These are phyloP conservation scores for Recurvomyces mirabilis DNA, from an alignment of 495 filamentous ascomycete species.

Conservation along the genomic window DNA sequence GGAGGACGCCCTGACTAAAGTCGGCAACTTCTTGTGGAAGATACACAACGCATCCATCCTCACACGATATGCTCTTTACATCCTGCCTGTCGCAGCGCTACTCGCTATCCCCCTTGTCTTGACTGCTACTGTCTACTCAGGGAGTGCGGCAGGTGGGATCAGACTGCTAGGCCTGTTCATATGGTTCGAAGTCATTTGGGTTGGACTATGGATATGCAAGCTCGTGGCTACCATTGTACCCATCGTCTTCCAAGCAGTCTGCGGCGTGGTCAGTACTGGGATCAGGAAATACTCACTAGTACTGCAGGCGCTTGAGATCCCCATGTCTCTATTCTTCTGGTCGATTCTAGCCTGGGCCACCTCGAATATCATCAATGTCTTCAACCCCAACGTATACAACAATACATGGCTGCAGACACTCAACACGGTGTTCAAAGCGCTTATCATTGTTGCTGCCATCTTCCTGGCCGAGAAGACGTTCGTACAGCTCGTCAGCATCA, in stretches of 20 bases:
- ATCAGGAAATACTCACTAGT: conserved; percentile 19
- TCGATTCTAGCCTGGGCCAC: conserved; percentile 20
- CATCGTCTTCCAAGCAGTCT: conserved; percentile 16
- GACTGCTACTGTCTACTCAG: conserved; percentile 12
- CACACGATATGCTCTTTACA: conserved; percentile 22
- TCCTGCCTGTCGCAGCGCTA: conserved; percentile 23
- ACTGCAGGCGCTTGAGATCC: conserved; percentile 18
- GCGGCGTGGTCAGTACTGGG: conserved; percentile 22
- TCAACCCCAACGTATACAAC: conserved; percentile 1
- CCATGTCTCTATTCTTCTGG: conserved; percentile 19
- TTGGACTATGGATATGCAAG: conserved; percentile 22
- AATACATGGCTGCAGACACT: conserved; percentile 11
- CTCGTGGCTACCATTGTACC: conserved; percentile 18
- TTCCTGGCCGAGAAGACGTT: conserved; percentile 23
- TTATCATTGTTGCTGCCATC: conserved; percentile 14
- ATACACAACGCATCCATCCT: conserved; percentile 16
- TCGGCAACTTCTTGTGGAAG: conserved; percentile 5
- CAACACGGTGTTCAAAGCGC: conserved; percentile 15
- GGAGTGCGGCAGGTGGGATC: conserved; percentile 10
- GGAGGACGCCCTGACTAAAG: conserved; percentile 7
- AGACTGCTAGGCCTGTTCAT: conserved; percentile 22
- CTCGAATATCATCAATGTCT: conserved; percentile 6
- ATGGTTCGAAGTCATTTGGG: conserved; percentile 25
- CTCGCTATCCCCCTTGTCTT: conserved; percentile 23
- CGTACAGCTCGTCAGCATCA: conserved; percentile 21